These are phyloP conservation scores for Puccinia sorghi DNA, from an alignment of 1,284 basidiomycete genomes.

Conservation along the genomic window DNA sequence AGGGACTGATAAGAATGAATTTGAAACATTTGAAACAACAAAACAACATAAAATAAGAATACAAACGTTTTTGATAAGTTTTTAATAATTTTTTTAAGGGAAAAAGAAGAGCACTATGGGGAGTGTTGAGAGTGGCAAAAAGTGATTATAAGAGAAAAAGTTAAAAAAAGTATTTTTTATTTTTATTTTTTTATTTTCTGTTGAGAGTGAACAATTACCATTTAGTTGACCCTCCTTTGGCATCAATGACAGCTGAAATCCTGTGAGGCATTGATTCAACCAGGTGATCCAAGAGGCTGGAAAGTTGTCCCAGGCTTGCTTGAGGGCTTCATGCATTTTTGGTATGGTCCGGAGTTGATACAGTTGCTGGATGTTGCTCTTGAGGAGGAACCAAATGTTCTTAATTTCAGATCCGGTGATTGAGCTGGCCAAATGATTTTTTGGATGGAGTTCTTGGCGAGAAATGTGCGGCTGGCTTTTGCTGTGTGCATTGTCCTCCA, in stretches of 20 bases:
- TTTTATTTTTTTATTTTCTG: too few species aligned
- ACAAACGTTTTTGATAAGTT: too few species aligned
- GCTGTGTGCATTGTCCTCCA: conserved; percentile 7
- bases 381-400: conserved; percentile 56
- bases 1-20: too few species aligned
- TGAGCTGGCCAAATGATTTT: conserved; percentile 56
- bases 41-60: too few species aligned
- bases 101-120: too few species aligned
- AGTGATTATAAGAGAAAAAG: too few species aligned
- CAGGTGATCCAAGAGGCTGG: neutral
- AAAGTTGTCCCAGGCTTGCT: conserved; percentile 10
- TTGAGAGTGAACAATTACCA: neutral
- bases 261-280: neutral
- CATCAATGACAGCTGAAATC: neutral
- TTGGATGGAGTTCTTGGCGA: neutral
- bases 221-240: neutral
- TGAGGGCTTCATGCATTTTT: neutral
- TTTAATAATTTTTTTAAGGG: too few species aligned
- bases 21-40: too few species aligned
- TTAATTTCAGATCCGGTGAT: conserved; percentile 60
- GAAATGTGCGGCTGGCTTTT: neutral
- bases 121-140: too few species aligned
- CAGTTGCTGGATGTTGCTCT: neutral
- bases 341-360: neutral
- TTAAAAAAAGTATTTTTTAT: too few species aligned